phyloP scores from a whole-genome alignment of 306 rosid genomes.

The Glycine tomentella region DNA sequence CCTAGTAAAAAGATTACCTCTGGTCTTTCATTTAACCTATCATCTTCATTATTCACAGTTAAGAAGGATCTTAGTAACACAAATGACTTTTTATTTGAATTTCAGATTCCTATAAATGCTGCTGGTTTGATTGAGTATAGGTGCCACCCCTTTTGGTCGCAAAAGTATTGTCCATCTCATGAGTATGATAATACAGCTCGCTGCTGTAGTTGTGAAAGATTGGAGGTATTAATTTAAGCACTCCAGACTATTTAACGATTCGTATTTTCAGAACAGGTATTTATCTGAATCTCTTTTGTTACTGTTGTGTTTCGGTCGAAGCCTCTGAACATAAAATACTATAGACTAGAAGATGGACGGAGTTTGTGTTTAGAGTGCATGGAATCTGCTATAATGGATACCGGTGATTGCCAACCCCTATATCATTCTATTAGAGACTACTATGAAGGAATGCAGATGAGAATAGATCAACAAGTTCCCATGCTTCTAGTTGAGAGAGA shows the following conservation, averaged over 20 bases:
- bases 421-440: conserved; percentile 92
- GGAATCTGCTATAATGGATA: conserved; percentile 97
- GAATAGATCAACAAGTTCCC: conserved; percentile 91
- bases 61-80: conserved; percentile 19
- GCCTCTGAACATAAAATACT: conserved; percentile 84
- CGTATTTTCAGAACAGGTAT: conserved; percentile 11
- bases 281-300: conserved; percentile 16
- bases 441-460: conserved; percentile 97
- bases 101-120: conserved; percentile 94
- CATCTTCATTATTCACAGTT: background rate
- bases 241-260: background rate
- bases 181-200: conserved; percentile 95
- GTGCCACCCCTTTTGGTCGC: conserved; percentile 98
- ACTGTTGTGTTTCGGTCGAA: conserved; percentile 30
- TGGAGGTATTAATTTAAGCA: conserved; percentile 77
- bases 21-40: background rate
- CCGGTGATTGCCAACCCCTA: conserved; percentile 97
- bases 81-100: conserved; percentile 26
- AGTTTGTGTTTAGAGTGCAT: conserved; percentile 92
- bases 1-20: background rate
- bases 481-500: conserved; percentile 99
- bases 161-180: conserved; percentile 95
- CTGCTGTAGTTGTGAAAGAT: conserved; percentile 96
- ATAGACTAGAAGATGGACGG: conserved; percentile 85
- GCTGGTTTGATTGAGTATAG: conserved; percentile 97